Conservation (phyloP, 495 filamentous ascomycete genomes). For the Cladorrhinum samala region DNA sequence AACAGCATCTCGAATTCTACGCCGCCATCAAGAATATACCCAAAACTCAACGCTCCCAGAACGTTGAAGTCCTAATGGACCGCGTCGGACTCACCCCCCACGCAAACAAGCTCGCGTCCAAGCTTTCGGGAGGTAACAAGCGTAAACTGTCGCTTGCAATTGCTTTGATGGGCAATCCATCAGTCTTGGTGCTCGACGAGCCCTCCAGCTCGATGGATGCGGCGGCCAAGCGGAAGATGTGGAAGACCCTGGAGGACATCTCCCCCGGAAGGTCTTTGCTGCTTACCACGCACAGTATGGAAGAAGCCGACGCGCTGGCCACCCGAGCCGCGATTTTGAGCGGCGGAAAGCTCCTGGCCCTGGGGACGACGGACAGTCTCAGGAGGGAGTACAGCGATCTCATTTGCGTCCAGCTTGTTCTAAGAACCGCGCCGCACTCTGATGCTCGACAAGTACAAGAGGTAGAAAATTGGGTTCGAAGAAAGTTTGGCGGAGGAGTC, state of each 20-base stretch:
- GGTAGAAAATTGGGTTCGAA: conserved; percentile 54
- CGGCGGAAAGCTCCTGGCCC: conserved; percentile 52
- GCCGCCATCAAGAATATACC: conserved; percentile 58
- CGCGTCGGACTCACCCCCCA: conserved; percentile 54
- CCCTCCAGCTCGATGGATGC: conserved; percentile 63
- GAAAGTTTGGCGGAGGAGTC: conserved; percentile 47
- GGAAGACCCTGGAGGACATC: conserved; percentile 55
- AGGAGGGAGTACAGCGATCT: conserved; percentile 52
- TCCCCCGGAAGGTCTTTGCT: conserved; percentile 53
- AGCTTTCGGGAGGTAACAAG: conserved; percentile 42
- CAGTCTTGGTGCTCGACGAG: conserved; percentile 47
- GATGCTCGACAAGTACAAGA: conserved; percentile 53
- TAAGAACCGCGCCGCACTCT: conserved; percentile 61
- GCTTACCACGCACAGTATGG: conserved; percentile 68
- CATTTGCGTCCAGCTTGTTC: conserved; percentile 63
- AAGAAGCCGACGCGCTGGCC: conserved; percentile 67
- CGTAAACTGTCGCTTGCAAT: neutral
- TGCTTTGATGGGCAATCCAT: conserved; percentile 1
- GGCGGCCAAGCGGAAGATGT: conserved; percentile 64
- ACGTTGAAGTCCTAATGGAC: conserved; percentile 49
- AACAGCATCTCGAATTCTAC: conserved; percentile 70
- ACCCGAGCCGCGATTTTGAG: conserved; percentile 62
- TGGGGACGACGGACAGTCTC: conserved; percentile 56
- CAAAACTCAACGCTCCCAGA: conserved; percentile 41
- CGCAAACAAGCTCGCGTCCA: conserved; percentile 43